phyloP scores from a whole-genome alignment of 1,139 yeast species.

The Candida tetrigidarum region DNA sequence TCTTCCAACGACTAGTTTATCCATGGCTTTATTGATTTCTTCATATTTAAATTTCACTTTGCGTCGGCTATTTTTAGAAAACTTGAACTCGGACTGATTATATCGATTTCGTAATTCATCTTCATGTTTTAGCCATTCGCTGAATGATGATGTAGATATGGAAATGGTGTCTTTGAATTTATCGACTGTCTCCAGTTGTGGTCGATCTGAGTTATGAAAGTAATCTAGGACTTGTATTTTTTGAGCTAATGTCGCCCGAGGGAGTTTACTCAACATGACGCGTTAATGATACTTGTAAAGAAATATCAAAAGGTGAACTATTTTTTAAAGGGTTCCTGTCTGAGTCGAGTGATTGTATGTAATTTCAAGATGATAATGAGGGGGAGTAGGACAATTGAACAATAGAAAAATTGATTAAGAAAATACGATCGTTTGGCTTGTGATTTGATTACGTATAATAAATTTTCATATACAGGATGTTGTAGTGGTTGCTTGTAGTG shows the following conservation, averaged over 20 bases:
- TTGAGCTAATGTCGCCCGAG: slow-evolving; percentile 63
- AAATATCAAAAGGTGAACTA: no score
- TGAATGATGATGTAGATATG: slow-evolving; percentile 59
- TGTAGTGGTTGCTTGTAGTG: no score
- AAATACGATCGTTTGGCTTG: no score
- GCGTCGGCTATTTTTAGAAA: slow-evolving; percentile 46
- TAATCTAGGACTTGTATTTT: slow-evolving; percentile 58
- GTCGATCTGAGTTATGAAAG: slow-evolving; percentile 50
- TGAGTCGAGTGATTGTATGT: no score
- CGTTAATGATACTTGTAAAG: background rate
- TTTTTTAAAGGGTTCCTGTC: no score
- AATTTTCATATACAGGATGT: no score
- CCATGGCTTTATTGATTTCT: slow-evolving; percentile 62
- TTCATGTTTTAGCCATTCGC: slow-evolving; percentile 64
- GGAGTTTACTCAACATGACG: slow-evolving; percentile 29
- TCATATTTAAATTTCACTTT: slow-evolving; percentile 59
- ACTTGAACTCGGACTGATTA: slow-evolving; percentile 38
- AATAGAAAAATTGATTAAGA: no score
- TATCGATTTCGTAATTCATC: slow-evolving; percentile 49
- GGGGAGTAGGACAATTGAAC: no score
- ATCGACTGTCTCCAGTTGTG: slow-evolving; percentile 63
- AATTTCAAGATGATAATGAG: no score
- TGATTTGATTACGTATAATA: no score
- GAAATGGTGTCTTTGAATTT: slow-evolving; percentile 51
- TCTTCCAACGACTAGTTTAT: slow-evolving; percentile 49